These are phyloP conservation scores for Megacollybia marginata DNA, from an alignment of 768 basidiomycete species.

Conservation along the genomic window DNA sequence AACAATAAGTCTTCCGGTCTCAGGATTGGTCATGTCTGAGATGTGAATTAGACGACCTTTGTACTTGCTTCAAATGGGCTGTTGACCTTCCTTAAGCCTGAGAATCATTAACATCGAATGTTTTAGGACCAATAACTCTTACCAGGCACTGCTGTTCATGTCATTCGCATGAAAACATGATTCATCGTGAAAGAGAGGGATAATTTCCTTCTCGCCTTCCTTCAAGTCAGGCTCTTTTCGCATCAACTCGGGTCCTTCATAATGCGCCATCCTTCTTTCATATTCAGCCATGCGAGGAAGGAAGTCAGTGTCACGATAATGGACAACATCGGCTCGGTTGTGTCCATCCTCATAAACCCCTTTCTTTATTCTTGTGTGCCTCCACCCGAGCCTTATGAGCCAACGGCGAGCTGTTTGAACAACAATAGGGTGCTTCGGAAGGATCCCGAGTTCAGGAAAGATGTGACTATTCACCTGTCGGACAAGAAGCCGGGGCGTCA, in stretches of 20 bases:
- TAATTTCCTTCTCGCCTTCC: constrained; percentile 17
- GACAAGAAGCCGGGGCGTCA: neutral
- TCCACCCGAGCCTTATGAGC: constrained; percentile 9
- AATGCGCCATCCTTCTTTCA: constrained; percentile 15
- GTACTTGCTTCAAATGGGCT: too few relatives aligned
- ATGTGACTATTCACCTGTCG: neutral
- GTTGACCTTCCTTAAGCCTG: constrained; percentile 16
- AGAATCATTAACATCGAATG: neutral
- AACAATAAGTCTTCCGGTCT: constrained; percentile 22
- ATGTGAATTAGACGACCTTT: too few relatives aligned
- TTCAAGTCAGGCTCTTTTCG: constrained; percentile 11
- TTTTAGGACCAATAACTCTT: neutral
- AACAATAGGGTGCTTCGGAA: neutral
- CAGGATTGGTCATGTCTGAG: constrained; percentile 30
- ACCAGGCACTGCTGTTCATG: too few relatives aligned
- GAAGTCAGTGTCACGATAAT: neutral
- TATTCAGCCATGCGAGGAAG: neutral
- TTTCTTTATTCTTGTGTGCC: neutral
- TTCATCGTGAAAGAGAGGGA: constrained; percentile 23
- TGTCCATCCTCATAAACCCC: constrained; percentile 12
- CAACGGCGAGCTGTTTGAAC: constrained; percentile 5
- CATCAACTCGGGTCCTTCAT: constrained; percentile 11
- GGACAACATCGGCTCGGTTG: constrained; percentile 1
- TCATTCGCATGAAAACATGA: too few relatives aligned
- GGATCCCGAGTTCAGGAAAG: constrained; percentile 5